Evolutionary conservation across 164 flowering plant species (phyloP), one percentile per base, ranked within the genome.

Genomic region (Akebia trifoliata): DNA sequence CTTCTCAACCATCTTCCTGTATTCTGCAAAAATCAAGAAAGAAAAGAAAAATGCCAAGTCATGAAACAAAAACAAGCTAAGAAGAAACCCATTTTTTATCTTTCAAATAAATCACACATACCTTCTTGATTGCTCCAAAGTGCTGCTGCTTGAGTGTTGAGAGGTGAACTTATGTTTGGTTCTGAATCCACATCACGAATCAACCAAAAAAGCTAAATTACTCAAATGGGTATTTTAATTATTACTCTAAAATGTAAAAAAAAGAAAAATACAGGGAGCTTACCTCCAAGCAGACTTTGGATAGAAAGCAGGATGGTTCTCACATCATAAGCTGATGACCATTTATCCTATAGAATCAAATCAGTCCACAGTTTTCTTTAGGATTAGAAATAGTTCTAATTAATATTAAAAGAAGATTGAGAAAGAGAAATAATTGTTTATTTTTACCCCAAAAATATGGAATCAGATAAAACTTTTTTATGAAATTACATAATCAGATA

Each of bases 251-350:
- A 35, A 10, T 6, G 3, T 12, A 20, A 3, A 14, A 7, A 21
- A 30, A 12, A 8, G 12, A 20, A 36, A 51, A 17, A 14, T 1
- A 29, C 2, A 44, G 31, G 3, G 4, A 38, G n/a, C 6, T 22
- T 63, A 73, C 76, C 73, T 86, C 97, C 97, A 34, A 90, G 81
- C 25, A 90, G 78, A 62, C 91, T 84, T 78, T 90, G 97, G 62
- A 90, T 87, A 0, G 97, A 90, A 4, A 90, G 66, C 52, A 90
- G 70, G 31, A 90, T 79, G 4, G 94, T 84, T 68, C 98, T 83
- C 34, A 86, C 93, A 74, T 89, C 95, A 78, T 92, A 92, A 10
- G 98, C 98, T 66, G 98, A 91, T 25, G 98, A 88, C 96, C 98
- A 91, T 64, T 88, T 83, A 72, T 91, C 98, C 96, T 91, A n/a